These are phyloP conservation scores for Sugiyamaella lignohabitans DNA, from an alignment of 805 yeast genomes.

Conservation along the genomic window DNA sequence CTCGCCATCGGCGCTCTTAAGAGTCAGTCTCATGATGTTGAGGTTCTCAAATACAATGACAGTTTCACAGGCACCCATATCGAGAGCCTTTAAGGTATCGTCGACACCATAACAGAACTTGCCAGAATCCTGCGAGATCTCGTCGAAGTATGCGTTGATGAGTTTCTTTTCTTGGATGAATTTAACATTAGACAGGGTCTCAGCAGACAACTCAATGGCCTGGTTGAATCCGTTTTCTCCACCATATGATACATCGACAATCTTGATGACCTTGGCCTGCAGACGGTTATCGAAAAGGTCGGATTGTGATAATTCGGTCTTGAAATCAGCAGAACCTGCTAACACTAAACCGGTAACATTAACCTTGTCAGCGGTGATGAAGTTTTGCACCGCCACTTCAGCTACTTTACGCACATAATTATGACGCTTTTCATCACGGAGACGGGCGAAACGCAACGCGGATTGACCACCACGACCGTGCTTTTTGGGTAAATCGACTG, in stretches of 20 bases:
- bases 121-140: constrained; percentile 95
- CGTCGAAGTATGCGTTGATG: constrained; percentile 87
- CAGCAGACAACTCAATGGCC: constrained; percentile 97
- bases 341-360: constrained; percentile 89
- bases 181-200: constrained; percentile 92
- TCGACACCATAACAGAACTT: constrained; percentile 96
- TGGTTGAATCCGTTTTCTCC: constrained; percentile 99
- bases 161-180: constrained; percentile 97
- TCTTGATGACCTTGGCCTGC: constrained; percentile 76
- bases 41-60: constrained; percentile 90
- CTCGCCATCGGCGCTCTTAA: constrained; percentile 76
- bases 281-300: constrained; percentile 91
- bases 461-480: constrained; percentile 99
- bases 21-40: constrained; percentile 74
- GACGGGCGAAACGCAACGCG: constrained; percentile 96
- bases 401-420: constrained; percentile 97
- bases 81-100: constrained; percentile 93
- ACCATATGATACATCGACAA: constrained; percentile 97
- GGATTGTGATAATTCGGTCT: constrained; percentile 85
- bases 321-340: constrained; percentile 99
- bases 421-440: constrained; percentile 98
- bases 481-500: constrained; percentile 97
- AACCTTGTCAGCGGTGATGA: constrained; percentile 90
- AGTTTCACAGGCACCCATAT: constrained; percentile 91
- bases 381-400: constrained; percentile 95